phyloP scores from a whole-genome alignment of 2,329 filamentous ascomycete species.

The Colletotrichum sidae region DNA sequence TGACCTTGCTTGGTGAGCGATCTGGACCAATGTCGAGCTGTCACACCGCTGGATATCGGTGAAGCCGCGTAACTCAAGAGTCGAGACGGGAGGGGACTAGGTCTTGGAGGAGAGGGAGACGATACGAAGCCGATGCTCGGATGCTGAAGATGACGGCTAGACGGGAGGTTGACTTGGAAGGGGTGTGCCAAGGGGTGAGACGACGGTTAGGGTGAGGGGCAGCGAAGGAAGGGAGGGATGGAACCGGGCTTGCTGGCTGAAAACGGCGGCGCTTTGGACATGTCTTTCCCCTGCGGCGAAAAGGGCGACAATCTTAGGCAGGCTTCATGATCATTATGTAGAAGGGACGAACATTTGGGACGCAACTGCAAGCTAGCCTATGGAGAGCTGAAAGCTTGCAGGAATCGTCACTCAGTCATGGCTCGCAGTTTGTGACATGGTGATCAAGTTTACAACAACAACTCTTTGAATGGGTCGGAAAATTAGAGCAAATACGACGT shows the following conservation, averaged over 20 bases:
- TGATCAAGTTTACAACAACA: no score
- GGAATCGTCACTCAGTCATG: no score
- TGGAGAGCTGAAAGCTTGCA: neutral
- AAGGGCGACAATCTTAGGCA: neutral
- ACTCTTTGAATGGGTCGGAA: no score
- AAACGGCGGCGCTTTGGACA: constrained; percentile 19
- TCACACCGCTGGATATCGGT: no score
- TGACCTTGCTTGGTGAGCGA: neutral
- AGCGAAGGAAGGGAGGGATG: constrained; percentile 19
- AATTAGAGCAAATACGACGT: no score
- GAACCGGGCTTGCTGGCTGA: constrained; percentile 21
- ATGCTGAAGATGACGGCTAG: constrained; percentile 13
- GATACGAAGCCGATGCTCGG: constrained; percentile 20
- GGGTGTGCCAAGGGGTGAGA: constrained; percentile 12
- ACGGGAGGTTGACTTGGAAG: constrained; percentile 13
- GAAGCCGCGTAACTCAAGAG: no score
- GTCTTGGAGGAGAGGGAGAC: neutral
- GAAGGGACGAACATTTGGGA: constrained; percentile 16
- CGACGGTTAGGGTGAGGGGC: neutral
- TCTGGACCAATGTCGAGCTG: no score
- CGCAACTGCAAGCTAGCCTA: neutral
- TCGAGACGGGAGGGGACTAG: neutral
- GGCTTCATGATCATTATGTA: neutral
- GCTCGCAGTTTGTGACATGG: no score
- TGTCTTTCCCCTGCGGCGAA: constrained; percentile 2